These are phyloP conservation scores for Luvunga scandens DNA, from an alignment of 345 rosid genomes.

Conservation along the genomic window DNA sequence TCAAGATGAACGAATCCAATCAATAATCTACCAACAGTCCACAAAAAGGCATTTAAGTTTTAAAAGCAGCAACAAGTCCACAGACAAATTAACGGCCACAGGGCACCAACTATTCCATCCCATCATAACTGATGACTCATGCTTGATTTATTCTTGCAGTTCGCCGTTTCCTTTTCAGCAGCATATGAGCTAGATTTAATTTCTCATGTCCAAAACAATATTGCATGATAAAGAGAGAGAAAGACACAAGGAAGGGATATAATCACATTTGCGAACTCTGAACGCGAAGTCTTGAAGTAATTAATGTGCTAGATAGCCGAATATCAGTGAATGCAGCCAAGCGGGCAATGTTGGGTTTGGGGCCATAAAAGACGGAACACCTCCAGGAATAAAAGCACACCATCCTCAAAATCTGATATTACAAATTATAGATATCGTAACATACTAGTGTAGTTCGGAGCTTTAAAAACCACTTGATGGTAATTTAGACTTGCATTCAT, in stretches of 20 bases:
- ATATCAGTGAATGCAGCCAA: not conserved
- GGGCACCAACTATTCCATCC: not conserved
- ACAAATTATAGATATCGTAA: not conserved
- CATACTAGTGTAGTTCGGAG: not conserved
- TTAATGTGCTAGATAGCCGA: not conserved
- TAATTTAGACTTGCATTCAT: not conserved
- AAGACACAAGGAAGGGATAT: not conserved
- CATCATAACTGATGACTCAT: not conserved
- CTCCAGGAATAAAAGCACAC: not conserved
- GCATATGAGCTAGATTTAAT: not conserved
- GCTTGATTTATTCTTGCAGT: not conserved
- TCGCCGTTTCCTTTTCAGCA: not conserved
- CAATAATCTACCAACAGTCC: not conserved
- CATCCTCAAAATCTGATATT: not conserved
- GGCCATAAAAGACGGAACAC: not conserved
- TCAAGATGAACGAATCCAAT: not conserved
- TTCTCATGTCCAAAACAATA: not conserved
- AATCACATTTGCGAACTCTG: not conserved
- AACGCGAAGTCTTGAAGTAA: not conserved
- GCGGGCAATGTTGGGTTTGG: too few relatives aligned
- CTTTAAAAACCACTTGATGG: not conserved
- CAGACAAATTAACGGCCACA: not conserved
- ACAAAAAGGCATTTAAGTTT: not conserved
- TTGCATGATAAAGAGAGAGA: not conserved
- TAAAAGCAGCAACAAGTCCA: not conserved